A percentile compares a stretch with the other conserved stretches of the same genome.
These are phyloP conservation scores for Castanospermum australe DNA, from an alignment of 306 rosid species.

Conservation along the genomic window DNA sequence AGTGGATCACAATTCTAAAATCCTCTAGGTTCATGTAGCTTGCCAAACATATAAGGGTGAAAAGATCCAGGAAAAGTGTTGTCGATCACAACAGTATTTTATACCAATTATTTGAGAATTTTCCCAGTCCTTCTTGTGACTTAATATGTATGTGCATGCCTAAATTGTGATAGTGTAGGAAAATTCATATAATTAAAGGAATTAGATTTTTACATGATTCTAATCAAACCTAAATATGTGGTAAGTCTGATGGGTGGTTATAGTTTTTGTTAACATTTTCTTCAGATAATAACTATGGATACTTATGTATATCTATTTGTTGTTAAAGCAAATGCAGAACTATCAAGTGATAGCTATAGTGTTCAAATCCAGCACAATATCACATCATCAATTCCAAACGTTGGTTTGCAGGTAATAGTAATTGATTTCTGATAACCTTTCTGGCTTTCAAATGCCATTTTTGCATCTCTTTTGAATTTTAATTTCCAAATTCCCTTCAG, in stretches of 20 bases:
- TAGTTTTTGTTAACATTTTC: background rate
- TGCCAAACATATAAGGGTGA: background rate
- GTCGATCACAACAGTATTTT: background rate
- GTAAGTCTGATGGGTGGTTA: background rate
- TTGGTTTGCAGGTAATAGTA: slow-evolving; percentile 79
- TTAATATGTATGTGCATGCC: background rate
- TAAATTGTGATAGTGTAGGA: background rate
- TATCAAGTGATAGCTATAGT: slow-evolving; percentile 13
- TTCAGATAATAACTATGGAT: background rate
- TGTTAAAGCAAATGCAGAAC: slow-evolving; percentile 33
- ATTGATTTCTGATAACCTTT: slow-evolving; percentile 7
- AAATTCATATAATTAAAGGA: background rate
- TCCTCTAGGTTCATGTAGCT: background rate
- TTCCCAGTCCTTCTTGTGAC: background rate
- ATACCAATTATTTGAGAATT: background rate
- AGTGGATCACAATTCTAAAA: background rate
- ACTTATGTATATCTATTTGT: background rate
- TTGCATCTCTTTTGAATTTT: background rate
- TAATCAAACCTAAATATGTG: background rate
- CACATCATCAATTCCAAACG: slow-evolving; percentile 79
- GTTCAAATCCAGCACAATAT: slow-evolving; percentile 71
- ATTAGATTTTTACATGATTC: background rate
- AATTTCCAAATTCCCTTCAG: slow-evolving; percentile 26
- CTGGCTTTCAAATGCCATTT: background rate
- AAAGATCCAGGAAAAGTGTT: background rate